Conservation (phyloP, 352 stramenopile species). For the Phytopythium sindhum region DNA sequence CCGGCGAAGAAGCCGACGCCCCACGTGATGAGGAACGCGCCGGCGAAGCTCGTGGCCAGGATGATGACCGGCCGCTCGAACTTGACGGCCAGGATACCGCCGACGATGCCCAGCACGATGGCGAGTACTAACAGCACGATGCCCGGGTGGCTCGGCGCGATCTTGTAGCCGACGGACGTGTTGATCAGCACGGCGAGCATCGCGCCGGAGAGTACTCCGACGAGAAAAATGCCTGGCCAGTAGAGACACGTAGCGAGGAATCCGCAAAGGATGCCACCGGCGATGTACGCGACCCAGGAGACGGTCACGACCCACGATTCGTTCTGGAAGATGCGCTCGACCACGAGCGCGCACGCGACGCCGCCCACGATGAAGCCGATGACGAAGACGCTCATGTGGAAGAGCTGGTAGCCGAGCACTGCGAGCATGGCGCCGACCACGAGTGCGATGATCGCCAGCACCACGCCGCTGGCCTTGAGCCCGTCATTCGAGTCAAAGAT, state of each 20-base stretch:
- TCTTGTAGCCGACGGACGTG: conserved; percentile 21
- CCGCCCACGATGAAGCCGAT: conserved; percentile 26
- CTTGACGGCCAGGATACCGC: conserved; percentile 39
- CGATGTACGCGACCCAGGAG: conserved; percentile 36
- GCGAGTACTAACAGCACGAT: conserved; percentile 45
- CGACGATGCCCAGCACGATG: conserved; percentile 30
- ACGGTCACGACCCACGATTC: conserved; percentile 29
- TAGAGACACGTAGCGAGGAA: conserved; percentile 32
- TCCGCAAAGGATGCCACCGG: conserved; percentile 27
- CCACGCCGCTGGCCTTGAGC: conserved; percentile 23
- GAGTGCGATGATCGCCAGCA: conserved; percentile 35
- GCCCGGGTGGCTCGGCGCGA: conserved; percentile 29
- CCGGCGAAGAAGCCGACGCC: conserved; percentile 57
- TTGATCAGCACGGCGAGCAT: conserved; percentile 29
- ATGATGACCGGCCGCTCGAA: conserved; percentile 55
- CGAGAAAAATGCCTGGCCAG: conserved; percentile 27
- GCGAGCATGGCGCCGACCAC: conserved; percentile 29
- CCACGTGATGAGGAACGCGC: conserved; percentile 36
- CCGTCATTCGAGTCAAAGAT: conserved; percentile 32
- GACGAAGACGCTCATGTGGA: conserved; percentile 37
- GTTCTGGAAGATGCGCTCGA: conserved; percentile 20
- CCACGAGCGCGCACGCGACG: conserved; percentile 14
- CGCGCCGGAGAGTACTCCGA: conserved; percentile 23
- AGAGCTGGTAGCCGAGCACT: conserved; percentile 40
- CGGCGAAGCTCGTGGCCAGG: conserved; percentile 47